phyloP scores from a whole-genome alignment of 768 basidiomycete genomes.

The Tricholoma sp. region DNA sequence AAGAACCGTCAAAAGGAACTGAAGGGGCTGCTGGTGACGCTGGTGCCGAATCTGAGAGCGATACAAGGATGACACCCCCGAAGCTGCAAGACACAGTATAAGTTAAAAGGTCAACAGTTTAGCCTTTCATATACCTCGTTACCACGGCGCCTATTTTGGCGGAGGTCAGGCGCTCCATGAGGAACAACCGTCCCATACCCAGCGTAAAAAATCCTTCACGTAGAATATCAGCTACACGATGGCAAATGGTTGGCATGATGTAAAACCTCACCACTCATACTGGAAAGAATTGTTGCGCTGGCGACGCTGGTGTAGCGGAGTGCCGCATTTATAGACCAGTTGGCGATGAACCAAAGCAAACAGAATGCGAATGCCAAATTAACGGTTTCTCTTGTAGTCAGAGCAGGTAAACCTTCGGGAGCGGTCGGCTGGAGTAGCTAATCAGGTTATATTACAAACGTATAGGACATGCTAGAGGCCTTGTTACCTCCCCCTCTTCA shows the following conservation, averaged over 20 bases:
- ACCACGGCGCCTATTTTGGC: constrained; percentile 75
- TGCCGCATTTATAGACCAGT: constrained; percentile 84
- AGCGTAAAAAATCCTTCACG: constrained; percentile 87
- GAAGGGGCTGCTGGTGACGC: neutral
- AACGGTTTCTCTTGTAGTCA: constrained; percentile 70
- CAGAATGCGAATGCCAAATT: constrained; percentile 77
- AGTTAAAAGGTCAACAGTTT: neutral
- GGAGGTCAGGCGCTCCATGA: constrained; percentile 71
- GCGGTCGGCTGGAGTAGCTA: constrained; percentile 1
- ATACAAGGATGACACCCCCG: constrained; percentile 82
- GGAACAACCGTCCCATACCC: constrained; percentile 73
- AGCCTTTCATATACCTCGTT: constrained; percentile 53
- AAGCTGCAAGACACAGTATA: constrained; percentile 43
- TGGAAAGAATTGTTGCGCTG: constrained; percentile 84
- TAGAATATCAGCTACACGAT: neutral
- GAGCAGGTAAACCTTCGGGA: constrained; percentile 22
- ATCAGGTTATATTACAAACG: neutral
- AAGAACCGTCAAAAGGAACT: constrained; percentile 12
- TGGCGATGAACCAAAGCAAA: constrained; percentile 90
- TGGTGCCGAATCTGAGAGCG: constrained; percentile 66
- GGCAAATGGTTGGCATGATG: neutral
- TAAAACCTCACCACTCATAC: constrained; percentile 74
- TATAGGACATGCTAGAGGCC: neutral
- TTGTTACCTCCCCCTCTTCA: constrained; percentile 9
- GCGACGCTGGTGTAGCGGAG: constrained; percentile 91